Percentiles rank a stretch among this genome's conserved stretches.
Conservation (phyloP, 169 alveolate species). For the Plasmodium billcollinsi region DNA sequence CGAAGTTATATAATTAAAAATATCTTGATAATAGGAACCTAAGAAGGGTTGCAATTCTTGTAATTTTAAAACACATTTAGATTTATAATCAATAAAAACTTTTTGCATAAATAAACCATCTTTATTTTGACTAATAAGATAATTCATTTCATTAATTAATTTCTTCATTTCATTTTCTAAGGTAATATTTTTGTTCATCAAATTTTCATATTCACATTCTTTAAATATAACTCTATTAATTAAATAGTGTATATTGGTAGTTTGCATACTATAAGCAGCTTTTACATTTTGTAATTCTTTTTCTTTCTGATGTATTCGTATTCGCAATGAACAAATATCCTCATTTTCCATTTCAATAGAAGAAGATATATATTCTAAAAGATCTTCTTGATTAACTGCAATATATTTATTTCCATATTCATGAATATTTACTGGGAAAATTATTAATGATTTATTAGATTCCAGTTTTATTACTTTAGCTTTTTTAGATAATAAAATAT, state of each 20-base stretch:
- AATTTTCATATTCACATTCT: conserved; percentile 75
- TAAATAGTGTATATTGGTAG: conserved; percentile 71
- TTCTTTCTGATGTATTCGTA: conserved; percentile 67
- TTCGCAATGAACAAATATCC: conserved; percentile 40
- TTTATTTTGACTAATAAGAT: conserved; percentile 31
- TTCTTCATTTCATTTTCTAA: conserved; percentile 68
- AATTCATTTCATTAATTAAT: conserved; percentile 60
- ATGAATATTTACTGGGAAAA: conserved; percentile 68
- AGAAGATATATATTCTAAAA: conserved; percentile 65
- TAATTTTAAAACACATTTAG: conserved; percentile 65
- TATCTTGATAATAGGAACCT: conserved; percentile 59
- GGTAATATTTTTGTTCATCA: conserved; percentile 55
- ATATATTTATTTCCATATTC: conserved; percentile 74
- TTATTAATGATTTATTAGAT: conserved; percentile 62
- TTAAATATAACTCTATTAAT: conserved; percentile 71
- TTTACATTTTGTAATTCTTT: conserved; percentile 68
- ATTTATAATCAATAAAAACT: conserved; percentile 68
- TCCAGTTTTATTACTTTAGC: conserved; percentile 69
- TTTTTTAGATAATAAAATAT: conserved; percentile 60
- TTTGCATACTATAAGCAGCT: conserved; percentile 76
- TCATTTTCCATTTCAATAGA: conserved; percentile 58
- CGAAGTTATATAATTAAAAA: conserved; percentile 69
- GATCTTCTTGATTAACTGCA: conserved; percentile 67
- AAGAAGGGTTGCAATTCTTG: conserved; percentile 58
- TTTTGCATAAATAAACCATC: conserved; percentile 73